Evolutionary conservation across 306 rosid genomes (phyloP), one percentile per base, ranked within the genome.

Genomic region (Trifolium dubium): DNA sequence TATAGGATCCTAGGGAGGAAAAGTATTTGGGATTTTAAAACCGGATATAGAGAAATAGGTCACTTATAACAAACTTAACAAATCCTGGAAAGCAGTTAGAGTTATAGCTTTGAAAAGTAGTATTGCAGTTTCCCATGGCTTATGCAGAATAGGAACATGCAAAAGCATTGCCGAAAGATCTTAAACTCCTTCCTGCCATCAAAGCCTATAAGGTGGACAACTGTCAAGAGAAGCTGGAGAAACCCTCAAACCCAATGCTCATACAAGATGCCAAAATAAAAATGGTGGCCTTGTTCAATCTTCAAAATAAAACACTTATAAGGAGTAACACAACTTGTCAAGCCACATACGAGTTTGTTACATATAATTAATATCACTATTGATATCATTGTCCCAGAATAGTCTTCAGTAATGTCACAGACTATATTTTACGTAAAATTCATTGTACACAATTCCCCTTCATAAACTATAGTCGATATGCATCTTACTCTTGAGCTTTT

Each of bases 11-110:
- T 31, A 43, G 59, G 29, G 37, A 30, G 67, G 39, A 56, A 37
- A 37, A 19, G 62, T 54, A 54, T 12, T 35, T 37, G 18, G 75
- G 30, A 70, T 54, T 53, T 19, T 30, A 37, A 49, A 17, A 67
- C 17, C 54, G 32, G 65, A 75, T 35, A 37, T 6, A 53, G 15
- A 40, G 56, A 10, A 47, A 61, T 62, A 75, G 50, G 39, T 44
- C 17, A 28, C 54, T 64, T 61, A 37, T 64, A 50, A 64, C 65
- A 65, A 75, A 61, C 72, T 37, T 64, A 64, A 75, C 55, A 75
- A 37, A 64, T 75, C 19, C 9, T 64, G 72, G 9, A 23, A 51
- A 65, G 9, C 32, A 32, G 50, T 71, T 55, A 59, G 43, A 39
- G 2, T 23, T 37, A 9, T n/a, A 28, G 54, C 13, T 50, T 10